Evolutionary conservation across 1,284 basidiomycete species (phyloP), one percentile per base, ranked within the genome.

Genomic region (Naganishia albida): DNA sequence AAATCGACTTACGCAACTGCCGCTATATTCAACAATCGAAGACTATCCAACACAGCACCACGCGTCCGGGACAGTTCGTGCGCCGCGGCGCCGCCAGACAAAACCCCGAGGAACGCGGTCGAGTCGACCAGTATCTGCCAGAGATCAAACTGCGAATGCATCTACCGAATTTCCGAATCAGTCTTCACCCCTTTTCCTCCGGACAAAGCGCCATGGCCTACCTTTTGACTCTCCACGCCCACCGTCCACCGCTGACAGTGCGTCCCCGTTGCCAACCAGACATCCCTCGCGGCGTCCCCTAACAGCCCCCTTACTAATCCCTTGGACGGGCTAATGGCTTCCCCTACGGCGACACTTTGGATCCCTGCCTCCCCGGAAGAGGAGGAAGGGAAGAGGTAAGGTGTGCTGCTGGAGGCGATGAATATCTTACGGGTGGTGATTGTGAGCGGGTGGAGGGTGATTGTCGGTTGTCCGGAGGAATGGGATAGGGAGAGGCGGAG

Each of bases 181-280:
- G 30, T 25, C 18, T n/a, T n/a, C n/a, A n/a, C n/a, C n/a, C n/a
- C n/a, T n/a, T n/a, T n/a, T n/a, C n/a, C n/a, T n/a, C n/a, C n/a
- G n/a, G n/a, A n/a, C n/a, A n/a, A n/a, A n/a, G n/a, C n/a, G n/a
- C n/a, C n/a, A n/a, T n/a, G n/a, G 42, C 64, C 4, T 42, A 60
- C 64, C 49, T 53, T 65, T 13, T 54, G 64, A 12, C n/a, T 23
- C 16, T 56, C 64, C n/a, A 18, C 64, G 6, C 48, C 40, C n/a
- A 65, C 44, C 13, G 15, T 52, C 64, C 64, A 65, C 26, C 64
- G 48, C 44, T 65, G 64, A 42, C 50, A 38, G 20, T 52, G 34
- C 28, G 39, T 52, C 28, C 49, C 54, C 26, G 50, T 65, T 28
- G 43, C 23, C 18, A 65, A 38, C 64, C 64, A 65, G 34, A 65